phyloP scores from a whole-genome alignment of 495 filamentous ascomycete species.

The Extremus antarcticus region DNA sequence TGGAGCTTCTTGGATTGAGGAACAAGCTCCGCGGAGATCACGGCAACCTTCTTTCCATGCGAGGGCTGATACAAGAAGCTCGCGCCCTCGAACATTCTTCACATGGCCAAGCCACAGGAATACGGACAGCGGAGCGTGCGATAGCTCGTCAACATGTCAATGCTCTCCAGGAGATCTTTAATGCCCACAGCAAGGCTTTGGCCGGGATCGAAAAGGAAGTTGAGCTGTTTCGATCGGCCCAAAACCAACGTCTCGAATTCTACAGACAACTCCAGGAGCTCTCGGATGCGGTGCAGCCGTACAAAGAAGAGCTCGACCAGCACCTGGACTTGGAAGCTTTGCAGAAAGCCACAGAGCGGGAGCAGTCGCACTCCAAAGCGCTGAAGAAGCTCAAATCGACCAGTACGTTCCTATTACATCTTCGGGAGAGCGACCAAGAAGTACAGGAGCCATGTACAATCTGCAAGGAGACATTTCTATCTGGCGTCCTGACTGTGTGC shows the following conservation, averaged over 20 bases:
- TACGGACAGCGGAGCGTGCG: slow-evolving; percentile 53
- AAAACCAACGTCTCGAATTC: slow-evolving; percentile 75
- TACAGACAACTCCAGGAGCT: slow-evolving; percentile 81
- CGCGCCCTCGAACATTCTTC: slow-evolving; percentile 52
- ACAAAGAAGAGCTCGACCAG: slow-evolving; percentile 46
- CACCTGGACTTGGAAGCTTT: slow-evolving; percentile 33
- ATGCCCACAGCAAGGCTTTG: slow-evolving; percentile 53
- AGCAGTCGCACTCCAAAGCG: slow-evolving; percentile 41
- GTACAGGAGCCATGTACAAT: slow-evolving; percentile 64
- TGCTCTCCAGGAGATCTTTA: slow-evolving; percentile 47
- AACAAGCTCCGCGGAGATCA: slow-evolving; percentile 37
- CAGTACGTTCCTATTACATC: slow-evolving; percentile 57
- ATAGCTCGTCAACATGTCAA: slow-evolving; percentile 48
- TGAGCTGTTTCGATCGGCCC: slow-evolving; percentile 60
- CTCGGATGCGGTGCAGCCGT: slow-evolving; percentile 72
- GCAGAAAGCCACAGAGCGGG: slow-evolving; percentile 26
- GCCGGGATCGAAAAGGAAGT: slow-evolving; percentile 56
- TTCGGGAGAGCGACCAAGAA: slow-evolving; percentile 47
- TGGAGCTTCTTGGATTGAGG: slow-evolving; percentile 49
- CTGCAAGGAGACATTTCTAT: slow-evolving; percentile 59
- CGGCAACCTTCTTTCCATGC: slow-evolving; percentile 50
- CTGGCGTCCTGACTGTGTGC: slow-evolving; percentile 77
- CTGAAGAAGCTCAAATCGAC: slow-evolving; percentile 55
- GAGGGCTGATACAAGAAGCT: slow-evolving; percentile 56
- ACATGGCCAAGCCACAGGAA: slow-evolving; percentile 51